Evolutionary conservation across 306 rosid genomes (phyloP), one percentile per base, ranked within the genome.

Genomic region (Begonia fuchsioides): DNA sequence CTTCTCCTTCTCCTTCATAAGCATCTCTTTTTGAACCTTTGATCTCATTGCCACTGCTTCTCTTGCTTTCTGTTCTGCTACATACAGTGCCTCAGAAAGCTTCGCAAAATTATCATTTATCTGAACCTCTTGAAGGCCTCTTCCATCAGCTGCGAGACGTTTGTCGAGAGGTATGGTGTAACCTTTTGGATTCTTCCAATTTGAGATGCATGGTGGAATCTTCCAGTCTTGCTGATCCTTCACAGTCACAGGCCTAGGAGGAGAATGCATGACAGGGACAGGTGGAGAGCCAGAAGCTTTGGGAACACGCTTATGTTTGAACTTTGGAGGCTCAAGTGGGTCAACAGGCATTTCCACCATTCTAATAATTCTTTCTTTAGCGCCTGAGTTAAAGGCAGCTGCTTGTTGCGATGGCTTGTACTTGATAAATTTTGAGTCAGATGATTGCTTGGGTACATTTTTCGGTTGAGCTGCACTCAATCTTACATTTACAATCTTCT

Each of bases 181-280:
- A 65, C 96, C 93, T 72, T 88, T 88, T 0, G 93, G 95, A 55
- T 88, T 88, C 90, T 88, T 81, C 97, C 95, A 88, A 71, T 76
- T 81, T n/a, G 95, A 88, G 46, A 88, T 83, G 49, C 93, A 84
- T 12, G 93, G 97, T 0, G 95, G 97, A 26, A 84, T 84, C 64
- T 88, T 83, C 97, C 95, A 88, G 52, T 88, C 97, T 50, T 81
- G 90, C 66, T 81, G 93, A 54, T 88, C 97, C 61, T 83, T 88
- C 60, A 83, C 84, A 1, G 93, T 83, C 65, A 84, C 90, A 11
- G 90, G 95, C 48, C 95, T 67, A 0, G 95, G 96, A 46, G 93
- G 95, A 3, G 95, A 88, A 59, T 81, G 97, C 93, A 88, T 77
- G 32, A 84, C 83, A 0, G 93, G 97, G 40, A 88, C 86, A 6